Base-by-base conservation (phyloP, 2,329 filamentous ascomycete genomes). In the Trichoderma arundinaceum region DNA sequence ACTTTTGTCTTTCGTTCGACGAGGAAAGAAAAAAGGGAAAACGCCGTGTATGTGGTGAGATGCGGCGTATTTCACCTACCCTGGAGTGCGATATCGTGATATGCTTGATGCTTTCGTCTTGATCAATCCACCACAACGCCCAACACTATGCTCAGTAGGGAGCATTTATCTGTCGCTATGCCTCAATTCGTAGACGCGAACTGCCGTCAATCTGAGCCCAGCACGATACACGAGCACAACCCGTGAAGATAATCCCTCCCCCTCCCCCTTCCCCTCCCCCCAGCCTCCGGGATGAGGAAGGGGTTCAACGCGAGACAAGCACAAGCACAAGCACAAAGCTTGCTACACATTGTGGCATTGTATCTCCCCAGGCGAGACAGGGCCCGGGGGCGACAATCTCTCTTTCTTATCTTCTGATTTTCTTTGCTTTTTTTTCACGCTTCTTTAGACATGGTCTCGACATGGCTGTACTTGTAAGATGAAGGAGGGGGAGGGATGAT, bases 351-450 rank as follows among this genome's bases (percentile, higher is more conserved):
- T 3, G 46, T 33, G 17, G 44, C 38, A 43, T 17, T 43, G 48
- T 33, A 43, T 33, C 38, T 33, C 54, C 54, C 54, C 28, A 32
- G 41, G 22, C 28, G 28, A 61, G 35, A 52, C 58, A 59, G 56
- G 43, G 41, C 33, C 44, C 22, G 41, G 56, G 51, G 56, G 43
- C 39, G 56, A 59, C 22, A 48, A 59, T 46, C 43, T 58, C 43
- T 48, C 8, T 9, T 32, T 52, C 28, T 17, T n/a, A n/a, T n/a
- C n/a, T n/a, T n/a, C n/a, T n/a, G n/a, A n/a, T n/a, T n/a, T n/a
- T n/a, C n/a, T n/a, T n/a, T n/a, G n/a, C n/a, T n/a, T n/a, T n/a
- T n/a, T n/a, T n/a, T n/a, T n/a, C n/a, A n/a, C n/a, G n/a, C 28
- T 17, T 10, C 49, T 3, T 10, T 41, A 56, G 35, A n/a, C 12